Conservation (phyloP, 2,329 filamentous ascomycete species). For the Thermochaetoides dissita region DNA sequence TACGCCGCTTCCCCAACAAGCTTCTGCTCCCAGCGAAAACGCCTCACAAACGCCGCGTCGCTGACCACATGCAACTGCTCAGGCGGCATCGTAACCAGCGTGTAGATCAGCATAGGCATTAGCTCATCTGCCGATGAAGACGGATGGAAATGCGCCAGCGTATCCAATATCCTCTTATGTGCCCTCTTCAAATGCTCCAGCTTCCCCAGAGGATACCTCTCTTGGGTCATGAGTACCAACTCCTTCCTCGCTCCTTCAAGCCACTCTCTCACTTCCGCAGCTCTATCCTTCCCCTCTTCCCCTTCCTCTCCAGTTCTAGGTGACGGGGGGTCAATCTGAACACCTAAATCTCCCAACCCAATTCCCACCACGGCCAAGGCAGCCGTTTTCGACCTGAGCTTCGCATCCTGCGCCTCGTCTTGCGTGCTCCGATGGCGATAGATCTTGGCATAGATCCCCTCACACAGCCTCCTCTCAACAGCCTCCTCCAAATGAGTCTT, state of each 20-base stretch:
- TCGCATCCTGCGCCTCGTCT: conserved; percentile 89
- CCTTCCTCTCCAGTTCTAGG: conserved; percentile 30
- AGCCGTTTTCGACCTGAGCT: conserved; percentile 84
- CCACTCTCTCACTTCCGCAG: conserved; percentile 56
- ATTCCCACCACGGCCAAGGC: conserved; percentile 86
- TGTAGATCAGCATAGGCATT: conserved; percentile 90
- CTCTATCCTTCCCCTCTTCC: conserved; percentile 43
- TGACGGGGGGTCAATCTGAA: conserved; percentile 48
- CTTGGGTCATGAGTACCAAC: conserved; percentile 69
- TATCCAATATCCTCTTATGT: conserved; percentile 91
- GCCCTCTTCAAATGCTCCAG: conserved; percentile 75
- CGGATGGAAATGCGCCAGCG: conserved; percentile 50
- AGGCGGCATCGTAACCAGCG: conserved; percentile 77
- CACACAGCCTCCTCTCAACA: conserved; percentile 73
- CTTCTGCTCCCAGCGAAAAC: conserved; percentile 73
- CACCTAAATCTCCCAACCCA: conserved; percentile 67
- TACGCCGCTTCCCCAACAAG: conserved; percentile 91
- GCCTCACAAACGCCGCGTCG: conserved; percentile 87
- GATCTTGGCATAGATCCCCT: conserved; percentile 73
- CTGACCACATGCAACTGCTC: conserved; percentile 81
- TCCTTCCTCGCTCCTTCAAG: conserved; percentile 58
- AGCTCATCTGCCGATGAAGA: conserved; percentile 94
- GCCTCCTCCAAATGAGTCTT: conserved; percentile 70
- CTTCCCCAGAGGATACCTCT: conserved; percentile 80
- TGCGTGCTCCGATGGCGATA: conserved; percentile 85